These are phyloP conservation scores for Isochrysis galbana DNA, from an alignment of 78 protist species.

Conservation along the genomic window DNA sequence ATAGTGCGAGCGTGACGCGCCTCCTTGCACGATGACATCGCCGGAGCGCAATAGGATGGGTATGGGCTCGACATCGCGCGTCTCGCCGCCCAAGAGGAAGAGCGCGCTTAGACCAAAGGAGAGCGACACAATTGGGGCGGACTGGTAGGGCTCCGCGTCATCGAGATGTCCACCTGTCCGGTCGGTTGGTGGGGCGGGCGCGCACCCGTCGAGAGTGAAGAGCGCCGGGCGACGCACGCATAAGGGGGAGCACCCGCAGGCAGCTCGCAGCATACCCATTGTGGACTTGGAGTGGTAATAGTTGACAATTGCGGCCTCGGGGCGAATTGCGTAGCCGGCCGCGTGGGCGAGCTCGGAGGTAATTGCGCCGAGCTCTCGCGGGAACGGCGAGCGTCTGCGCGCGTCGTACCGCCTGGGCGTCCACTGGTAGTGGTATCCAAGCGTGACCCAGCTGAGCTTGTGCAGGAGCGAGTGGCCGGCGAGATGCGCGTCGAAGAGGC, in stretches of 20 bases:
- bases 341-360: not conserved
- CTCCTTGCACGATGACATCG: not conserved
- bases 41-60: not conserved
- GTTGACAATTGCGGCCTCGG: constrained; percentile 3
- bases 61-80: not conserved
- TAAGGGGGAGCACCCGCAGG: no score
- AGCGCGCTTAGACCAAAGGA: not conserved
- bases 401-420: not conserved
- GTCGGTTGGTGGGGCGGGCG: no score
- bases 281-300: not conserved
- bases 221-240: no score
- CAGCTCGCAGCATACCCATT: no score
- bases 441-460: not conserved
- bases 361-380: not conserved
- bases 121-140: not conserved
- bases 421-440: constrained; percentile 15
- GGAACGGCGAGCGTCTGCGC: not conserved
- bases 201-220: no score
- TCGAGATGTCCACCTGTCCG: not conserved
- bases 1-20: not conserved
- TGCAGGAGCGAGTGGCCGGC: not conserved
- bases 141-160: not conserved
- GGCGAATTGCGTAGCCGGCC: not conserved
- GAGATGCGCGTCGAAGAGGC: not conserved
- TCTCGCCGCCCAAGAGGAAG: not conserved